Evolutionary conservation across 164 flowering plant genomes (phyloP).

Genomic region (Vitis riparia): DNA sequence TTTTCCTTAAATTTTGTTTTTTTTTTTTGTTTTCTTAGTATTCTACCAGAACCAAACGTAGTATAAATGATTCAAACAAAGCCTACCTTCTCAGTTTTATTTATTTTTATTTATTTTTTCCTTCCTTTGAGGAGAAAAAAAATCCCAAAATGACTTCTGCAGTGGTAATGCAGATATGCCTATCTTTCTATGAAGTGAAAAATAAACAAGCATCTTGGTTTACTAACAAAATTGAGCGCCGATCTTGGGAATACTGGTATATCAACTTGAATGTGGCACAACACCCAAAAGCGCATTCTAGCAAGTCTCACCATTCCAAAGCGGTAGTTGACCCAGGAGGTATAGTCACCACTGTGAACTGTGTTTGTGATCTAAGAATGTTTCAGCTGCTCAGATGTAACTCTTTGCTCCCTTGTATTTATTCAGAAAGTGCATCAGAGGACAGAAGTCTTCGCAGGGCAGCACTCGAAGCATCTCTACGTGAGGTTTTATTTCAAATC

Average conservation of each 20-base stretch:
- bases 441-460: conserved; percentile 68
- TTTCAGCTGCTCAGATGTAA: neutral
- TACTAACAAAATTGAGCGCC: conserved; percentile 74
- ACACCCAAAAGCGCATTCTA: conserved; percentile 53
- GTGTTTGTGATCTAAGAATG: neutral
- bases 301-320: conserved; percentile 80
- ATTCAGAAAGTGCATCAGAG: conserved; percentile 58
- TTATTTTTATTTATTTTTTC: neutral
- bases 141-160: too few relatives aligned
- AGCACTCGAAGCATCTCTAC: conserved; percentile 78
- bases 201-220: conserved; percentile 91
- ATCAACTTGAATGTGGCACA: conserved; percentile 80
- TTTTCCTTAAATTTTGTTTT: too few relatives aligned
- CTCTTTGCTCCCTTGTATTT: neutral
- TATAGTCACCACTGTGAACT: conserved; percentile 15
- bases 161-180: conserved; percentile 63
- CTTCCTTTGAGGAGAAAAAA: neutral
- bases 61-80: too few relatives aligned
- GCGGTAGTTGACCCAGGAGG: conserved; percentile 73
- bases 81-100: too few relatives aligned
- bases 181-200: conserved; percentile 88
- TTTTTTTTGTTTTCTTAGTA: too few relatives aligned
- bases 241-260: conserved; percentile 96
- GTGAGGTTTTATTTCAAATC: conserved; percentile 86
- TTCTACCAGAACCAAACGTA: too few relatives aligned